These are phyloP conservation scores for Bryoerythrophyllum caledonicum DNA, from an alignment of 225 moss, liverwort and hornwort species.

Conservation along the genomic window DNA sequence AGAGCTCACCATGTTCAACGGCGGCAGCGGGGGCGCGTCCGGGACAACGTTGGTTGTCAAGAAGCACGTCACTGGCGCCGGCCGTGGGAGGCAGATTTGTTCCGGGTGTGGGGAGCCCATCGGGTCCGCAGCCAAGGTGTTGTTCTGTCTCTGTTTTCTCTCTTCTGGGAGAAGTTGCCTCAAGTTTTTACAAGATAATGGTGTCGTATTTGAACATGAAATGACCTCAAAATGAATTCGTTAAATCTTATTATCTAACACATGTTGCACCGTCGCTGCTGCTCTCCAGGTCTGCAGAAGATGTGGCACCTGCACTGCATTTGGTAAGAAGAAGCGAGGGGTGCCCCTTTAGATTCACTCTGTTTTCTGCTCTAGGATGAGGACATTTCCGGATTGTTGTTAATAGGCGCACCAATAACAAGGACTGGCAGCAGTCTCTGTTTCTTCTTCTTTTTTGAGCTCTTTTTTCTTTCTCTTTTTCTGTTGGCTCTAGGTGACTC, in stretches of 20 bases:
- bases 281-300: constrained; percentile 68
- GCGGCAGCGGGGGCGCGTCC: constrained; percentile 40
- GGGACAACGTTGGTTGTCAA: constrained; percentile 36
- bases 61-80: constrained; percentile 60
- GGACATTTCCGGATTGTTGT: constrained; percentile 47
- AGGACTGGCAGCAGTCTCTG: constrained; percentile 35
- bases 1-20: constrained; percentile 59
- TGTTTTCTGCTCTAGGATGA: constrained; percentile 40
- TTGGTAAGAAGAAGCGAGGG: constrained; percentile 80
- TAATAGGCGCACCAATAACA: constrained; percentile 40
- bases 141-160: neutral
- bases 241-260: constrained; percentile 37
- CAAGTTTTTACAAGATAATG: no score
- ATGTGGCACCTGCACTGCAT: constrained; percentile 75
- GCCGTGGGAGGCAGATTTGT: constrained; percentile 69
- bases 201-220: no score
- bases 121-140: constrained; percentile 73
- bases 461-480: neutral
- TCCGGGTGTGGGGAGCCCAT: constrained; percentile 69
- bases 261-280: constrained; percentile 17
- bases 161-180: no score
- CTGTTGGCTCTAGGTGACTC: constrained; percentile 33
- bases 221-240: no score
- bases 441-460: constrained; percentile 21
- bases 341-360: constrained; percentile 59